phyloP scores from a whole-genome alignment of 169 alveolate species.

The Babesia sp. region DNA sequence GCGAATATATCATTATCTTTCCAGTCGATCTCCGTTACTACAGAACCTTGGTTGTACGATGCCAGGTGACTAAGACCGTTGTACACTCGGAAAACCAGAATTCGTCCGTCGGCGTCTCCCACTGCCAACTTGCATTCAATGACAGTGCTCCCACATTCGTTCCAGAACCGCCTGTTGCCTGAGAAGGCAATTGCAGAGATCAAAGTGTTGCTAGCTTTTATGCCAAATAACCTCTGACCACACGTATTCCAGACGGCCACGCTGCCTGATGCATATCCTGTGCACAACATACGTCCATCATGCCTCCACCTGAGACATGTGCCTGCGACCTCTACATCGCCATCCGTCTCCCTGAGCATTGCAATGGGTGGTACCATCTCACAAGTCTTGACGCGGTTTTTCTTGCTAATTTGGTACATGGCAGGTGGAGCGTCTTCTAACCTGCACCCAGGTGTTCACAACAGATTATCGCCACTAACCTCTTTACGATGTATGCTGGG shows the following conservation, averaged over 20 bases:
- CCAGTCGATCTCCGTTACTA: constrained; percentile 56
- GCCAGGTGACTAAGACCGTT: not conserved
- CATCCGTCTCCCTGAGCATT: constrained; percentile 21
- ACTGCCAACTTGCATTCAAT: constrained; percentile 22
- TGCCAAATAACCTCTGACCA: constrained; percentile 6
- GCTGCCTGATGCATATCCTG: constrained; percentile 52
- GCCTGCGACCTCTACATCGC: constrained; percentile 7
- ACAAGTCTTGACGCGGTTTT: constrained; percentile 15
- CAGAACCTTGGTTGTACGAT: constrained; percentile 11
- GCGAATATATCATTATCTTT: constrained; percentile 22
- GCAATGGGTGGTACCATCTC: constrained; percentile 47
- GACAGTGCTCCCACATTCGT: constrained; percentile 2
- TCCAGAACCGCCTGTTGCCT: constrained; percentile 34
- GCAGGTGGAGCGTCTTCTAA: constrained; percentile 54
- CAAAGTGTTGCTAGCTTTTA: not conserved
- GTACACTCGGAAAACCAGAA: constrained; percentile 19
- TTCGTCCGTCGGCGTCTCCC: constrained; percentile 36
- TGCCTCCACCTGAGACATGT: constrained; percentile 51
- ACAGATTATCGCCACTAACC: not conserved
- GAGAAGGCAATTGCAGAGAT: constrained; percentile 54
- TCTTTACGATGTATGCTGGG: constrained; percentile 51
- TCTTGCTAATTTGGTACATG: constrained; percentile 15
- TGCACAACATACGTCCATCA: constrained; percentile 38
- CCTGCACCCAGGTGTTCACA: not conserved
- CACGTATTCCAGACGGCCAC: constrained; percentile 29